A percentile compares a stretch with the other conserved stretches of the same genome.
Evolutionary conservation across 345 rosid species (phyloP).

Genomic region (Syzygium oleosum): DNA sequence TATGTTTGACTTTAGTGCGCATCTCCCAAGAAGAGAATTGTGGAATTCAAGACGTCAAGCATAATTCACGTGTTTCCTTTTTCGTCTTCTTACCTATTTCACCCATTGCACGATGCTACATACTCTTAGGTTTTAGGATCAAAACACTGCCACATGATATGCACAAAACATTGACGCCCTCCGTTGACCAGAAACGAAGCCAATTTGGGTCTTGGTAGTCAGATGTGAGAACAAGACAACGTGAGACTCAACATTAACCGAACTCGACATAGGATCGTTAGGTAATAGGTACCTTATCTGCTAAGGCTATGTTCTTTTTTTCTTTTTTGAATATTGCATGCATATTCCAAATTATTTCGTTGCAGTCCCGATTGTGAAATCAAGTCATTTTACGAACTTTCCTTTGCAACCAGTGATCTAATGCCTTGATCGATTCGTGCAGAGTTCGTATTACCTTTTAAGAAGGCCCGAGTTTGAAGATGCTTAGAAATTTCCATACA

Average conservation of each 20-base stretch:
- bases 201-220: background rate
- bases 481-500: background rate
- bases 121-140: background rate
- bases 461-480: background rate
- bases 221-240: background rate
- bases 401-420: rapidly evolving
- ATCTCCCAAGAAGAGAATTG: background rate
- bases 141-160: background rate
- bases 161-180: background rate
- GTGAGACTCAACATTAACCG: background rate
- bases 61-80: background rate
- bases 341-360: background rate
- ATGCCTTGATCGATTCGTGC: background rate
- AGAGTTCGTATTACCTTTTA: background rate
- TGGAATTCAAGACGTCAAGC: background rate
- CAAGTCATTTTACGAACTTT: rapidly evolving
- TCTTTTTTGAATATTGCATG: background rate
- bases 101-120: background rate
- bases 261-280: background rate
- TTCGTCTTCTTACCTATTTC: background rate
- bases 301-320: background rate
- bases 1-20: background rate
- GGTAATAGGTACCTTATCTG: background rate
- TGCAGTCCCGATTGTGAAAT: rapidly evolving
- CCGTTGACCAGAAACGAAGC: background rate